Base-by-base conservation (phyloP, 177 flowering plant genomes). In the Vitis hybrid region DNA sequence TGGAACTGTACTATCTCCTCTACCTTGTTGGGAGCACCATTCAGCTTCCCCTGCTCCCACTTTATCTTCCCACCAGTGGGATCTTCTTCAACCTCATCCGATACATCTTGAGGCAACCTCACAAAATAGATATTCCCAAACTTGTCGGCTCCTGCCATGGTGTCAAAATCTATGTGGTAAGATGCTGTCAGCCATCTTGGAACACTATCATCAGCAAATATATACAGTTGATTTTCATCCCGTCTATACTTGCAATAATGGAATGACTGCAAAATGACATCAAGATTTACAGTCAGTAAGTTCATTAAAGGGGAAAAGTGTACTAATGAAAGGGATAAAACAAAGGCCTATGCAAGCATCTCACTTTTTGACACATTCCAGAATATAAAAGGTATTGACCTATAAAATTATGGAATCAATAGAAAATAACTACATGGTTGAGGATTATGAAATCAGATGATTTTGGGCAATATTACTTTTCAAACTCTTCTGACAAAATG, bases 1-100 rank as follows among this genome's bases (percentile, higher is more conserved):
- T 96, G 99, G 74, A 91, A 96, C 74, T 96, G 99, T 1, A 96
- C 94, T 35, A 96, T 96, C 78, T 96, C 99, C 76, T 96, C 99
- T 2, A 93, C 80, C 84, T 96, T 96, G 80, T 94, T 92, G 21
- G 99, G 97, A 46, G 99, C 99, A 13, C 99, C 99, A 82, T 96
- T 93, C 52, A 96, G 85, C 83, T 85, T 96, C 60, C 99, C 98
- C 77, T 96, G 99, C 75, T 96, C 99, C 99, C 99, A 93, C 71
- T 96, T 96, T 64, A 96, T 96, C 82, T 88, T 96, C 52, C 99
- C 99, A 76, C 99, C 99, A 57, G 99, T 96, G 64, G 99, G 99
- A 78, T 96, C 98, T 79, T 96, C 99, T 77, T 96, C 99, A 35
- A 96, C 87, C 87, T 96, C 99, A 77, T 96, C 99, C 0, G 99